Evolutionary conservation across 2,329 filamentous ascomycete genomes (phyloP).

Genomic region (Alternaria triticina): DNA sequence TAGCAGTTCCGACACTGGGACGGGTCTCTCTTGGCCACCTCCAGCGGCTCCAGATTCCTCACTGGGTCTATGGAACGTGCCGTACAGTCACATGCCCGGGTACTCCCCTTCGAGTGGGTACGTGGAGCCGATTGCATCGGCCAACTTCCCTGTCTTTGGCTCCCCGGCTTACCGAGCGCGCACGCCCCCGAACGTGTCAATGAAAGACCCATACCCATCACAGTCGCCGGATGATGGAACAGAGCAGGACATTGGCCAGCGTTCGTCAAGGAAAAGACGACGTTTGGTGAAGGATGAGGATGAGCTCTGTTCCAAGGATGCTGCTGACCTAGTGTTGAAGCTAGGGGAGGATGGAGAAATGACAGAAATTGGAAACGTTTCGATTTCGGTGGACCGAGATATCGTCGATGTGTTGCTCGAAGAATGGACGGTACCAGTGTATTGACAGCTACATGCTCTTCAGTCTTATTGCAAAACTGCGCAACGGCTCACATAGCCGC

Average conservation of each 20-base stretch:
- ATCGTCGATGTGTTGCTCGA: slow-evolving; percentile 28
- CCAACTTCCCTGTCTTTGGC: no score
- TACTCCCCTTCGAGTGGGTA: no score
- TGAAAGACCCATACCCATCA: neutral
- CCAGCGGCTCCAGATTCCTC: no score
- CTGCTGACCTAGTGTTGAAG: neutral
- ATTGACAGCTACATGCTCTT: neutral
- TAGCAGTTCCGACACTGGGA: no score
- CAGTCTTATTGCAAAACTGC: neutral
- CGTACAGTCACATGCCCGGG: neutral
- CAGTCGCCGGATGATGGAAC: neutral
- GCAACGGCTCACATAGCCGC: neutral
- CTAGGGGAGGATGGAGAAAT: neutral
- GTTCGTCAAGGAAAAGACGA: no score
- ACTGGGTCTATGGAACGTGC: no score
- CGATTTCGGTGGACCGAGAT: slow-evolving; percentile 9
- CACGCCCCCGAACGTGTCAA: no score
- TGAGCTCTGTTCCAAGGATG: no score
- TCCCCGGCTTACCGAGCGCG: no score
- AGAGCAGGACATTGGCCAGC: neutral
- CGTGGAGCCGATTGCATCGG: no score
- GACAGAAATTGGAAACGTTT: no score
- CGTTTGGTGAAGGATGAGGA: neutral
- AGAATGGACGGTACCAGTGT: slow-evolving; percentile 19
- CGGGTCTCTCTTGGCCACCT: no score